Conservation (phyloP, 805 yeast species). For the Hemisphaericaspora nanyangensis region DNA sequence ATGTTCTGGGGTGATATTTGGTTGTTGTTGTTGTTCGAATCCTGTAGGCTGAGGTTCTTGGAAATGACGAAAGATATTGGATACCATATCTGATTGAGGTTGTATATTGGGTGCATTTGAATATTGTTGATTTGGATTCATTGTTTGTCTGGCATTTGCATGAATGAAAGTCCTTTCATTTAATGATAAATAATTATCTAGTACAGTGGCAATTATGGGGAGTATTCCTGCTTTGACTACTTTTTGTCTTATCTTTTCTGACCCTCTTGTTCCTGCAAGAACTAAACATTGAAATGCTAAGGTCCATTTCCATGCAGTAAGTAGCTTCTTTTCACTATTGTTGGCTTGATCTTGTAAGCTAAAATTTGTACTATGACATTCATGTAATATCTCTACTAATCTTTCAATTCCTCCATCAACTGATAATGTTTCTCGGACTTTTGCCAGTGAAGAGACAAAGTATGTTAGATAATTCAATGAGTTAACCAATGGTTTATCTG, state of each 20-base stretch:
- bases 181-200: slow-evolving; percentile 72
- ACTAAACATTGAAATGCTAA: slow-evolving; percentile 90
- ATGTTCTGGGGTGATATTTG: not conserved
- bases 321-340: slow-evolving; percentile 41
- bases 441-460: slow-evolving; percentile 77
- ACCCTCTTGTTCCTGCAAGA: slow-evolving; percentile 87
- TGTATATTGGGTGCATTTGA: not conserved
- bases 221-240: slow-evolving; percentile 90
- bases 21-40: not conserved
- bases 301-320: slow-evolving; percentile 97
- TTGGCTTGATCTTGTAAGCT: slow-evolving; percentile 27
- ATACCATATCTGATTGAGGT: not conserved
- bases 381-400: slow-evolving; percentile 78
- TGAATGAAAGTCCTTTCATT: slow-evolving; percentile 38
- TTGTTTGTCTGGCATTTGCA: slow-evolving; percentile 20
- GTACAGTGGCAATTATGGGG: slow-evolving; percentile 85
- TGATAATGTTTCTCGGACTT: slow-evolving; percentile 86
- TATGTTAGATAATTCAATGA: slow-evolving; percentile 87
- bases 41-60: not conserved
- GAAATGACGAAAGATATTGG: slow-evolving; percentile 3
- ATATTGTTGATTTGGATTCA: slow-evolving; percentile 10
- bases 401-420: slow-evolving; percentile 91
- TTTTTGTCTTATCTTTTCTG: slow-evolving; percentile 77
- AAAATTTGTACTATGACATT: slow-evolving; percentile 51
- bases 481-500: slow-evolving; percentile 86